Evolutionary conservation across 176 grass and related monocot genomes (phyloP).

Genomic region (Carex littledalei): DNA sequence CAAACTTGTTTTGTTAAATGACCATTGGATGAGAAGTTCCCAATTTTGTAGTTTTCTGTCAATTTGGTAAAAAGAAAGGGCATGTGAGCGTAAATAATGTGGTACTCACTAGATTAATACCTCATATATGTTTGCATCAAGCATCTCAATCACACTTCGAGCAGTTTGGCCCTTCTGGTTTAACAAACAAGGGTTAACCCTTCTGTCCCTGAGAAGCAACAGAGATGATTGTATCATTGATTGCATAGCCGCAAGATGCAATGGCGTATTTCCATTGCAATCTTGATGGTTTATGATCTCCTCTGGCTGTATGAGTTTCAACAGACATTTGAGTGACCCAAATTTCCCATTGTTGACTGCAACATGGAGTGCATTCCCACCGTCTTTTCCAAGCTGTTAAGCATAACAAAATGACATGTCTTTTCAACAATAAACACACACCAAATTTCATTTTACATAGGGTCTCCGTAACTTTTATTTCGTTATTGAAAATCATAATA

Average conservation of each 20-base stretch:
- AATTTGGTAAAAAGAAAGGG: not conserved
- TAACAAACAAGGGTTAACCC: slow-evolving; percentile 20
- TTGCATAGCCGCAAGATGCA: slow-evolving; percentile 43
- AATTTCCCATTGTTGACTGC: slow-evolving; percentile 21
- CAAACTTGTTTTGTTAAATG: not conserved
- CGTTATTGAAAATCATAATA: too few relatives aligned
- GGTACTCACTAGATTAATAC: not conserved
- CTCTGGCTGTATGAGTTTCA: slow-evolving; percentile 12
- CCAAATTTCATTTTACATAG: too few relatives aligned
- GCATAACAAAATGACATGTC: not conserved
- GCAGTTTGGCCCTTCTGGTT: slow-evolving; percentile 27
- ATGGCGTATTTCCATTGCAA: slow-evolving; percentile 37
- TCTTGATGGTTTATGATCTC: slow-evolving; percentile 33
- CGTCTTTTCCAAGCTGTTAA: not conserved
- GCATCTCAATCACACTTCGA: slow-evolving; percentile 10
- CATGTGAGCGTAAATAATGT: not conserved
- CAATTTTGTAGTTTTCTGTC: not conserved
- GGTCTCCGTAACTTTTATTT: too few relatives aligned
- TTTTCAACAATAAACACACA: too few relatives aligned
- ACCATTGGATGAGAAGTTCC: not conserved
- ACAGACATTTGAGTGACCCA: slow-evolving; percentile 16
- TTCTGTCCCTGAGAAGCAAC: slow-evolving; percentile 17
- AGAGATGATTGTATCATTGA: slow-evolving; percentile 17
- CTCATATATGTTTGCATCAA: slow-evolving; percentile 17
- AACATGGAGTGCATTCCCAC: slow-evolving; percentile 22